Evolutionary conservation across 352 stramenopile species (phyloP).

Genomic region (Phytophthora idaei): DNA sequence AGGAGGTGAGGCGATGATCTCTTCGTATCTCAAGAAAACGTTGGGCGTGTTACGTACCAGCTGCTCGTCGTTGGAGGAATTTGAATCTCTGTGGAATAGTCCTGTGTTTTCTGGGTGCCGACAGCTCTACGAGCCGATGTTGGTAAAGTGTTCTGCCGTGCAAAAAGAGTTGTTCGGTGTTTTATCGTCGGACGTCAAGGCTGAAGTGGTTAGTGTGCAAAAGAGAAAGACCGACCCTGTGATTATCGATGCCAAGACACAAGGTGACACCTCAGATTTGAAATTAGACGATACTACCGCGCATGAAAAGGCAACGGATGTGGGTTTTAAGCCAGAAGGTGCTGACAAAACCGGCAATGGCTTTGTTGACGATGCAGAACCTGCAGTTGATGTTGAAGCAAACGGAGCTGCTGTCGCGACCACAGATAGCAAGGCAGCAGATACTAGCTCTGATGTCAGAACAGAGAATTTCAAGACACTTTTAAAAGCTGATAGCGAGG

Average conservation of each 20-base stretch:
- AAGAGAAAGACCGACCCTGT: slow-evolving; percentile 9
- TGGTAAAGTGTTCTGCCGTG: slow-evolving; percentile 46
- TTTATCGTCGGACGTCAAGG: slow-evolving; percentile 31
- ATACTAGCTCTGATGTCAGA: background rate
- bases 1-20: slow-evolving; percentile 33
- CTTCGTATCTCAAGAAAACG: slow-evolving; percentile 52
- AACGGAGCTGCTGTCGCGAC: slow-evolving; percentile 1
- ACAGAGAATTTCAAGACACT: background rate
- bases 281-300: slow-evolving; percentile 5
- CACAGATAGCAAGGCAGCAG: slow-evolving; percentile 1
- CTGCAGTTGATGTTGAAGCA: background rate
- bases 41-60: slow-evolving; percentile 47
- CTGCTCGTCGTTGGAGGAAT: slow-evolving; percentile 61
- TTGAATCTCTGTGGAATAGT: slow-evolving; percentile 69
- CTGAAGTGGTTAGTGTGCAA: slow-evolving; percentile 12
- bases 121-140: slow-evolving; percentile 62
- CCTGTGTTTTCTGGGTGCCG: slow-evolving; percentile 58
- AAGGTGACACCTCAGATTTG: slow-evolving; percentile 2
- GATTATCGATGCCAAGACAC: slow-evolving; percentile 2
- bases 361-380: slow-evolving; percentile 5
- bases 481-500: background rate
- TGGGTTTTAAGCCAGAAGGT: background rate
- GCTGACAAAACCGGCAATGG: background rate
- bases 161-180: slow-evolving; percentile 39
- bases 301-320: background rate